Percentiles rank a stretch among this genome's conserved stretches.
phyloP scores from a whole-genome alignment of 345 rosid genomes.

The Salix exigua region DNA sequence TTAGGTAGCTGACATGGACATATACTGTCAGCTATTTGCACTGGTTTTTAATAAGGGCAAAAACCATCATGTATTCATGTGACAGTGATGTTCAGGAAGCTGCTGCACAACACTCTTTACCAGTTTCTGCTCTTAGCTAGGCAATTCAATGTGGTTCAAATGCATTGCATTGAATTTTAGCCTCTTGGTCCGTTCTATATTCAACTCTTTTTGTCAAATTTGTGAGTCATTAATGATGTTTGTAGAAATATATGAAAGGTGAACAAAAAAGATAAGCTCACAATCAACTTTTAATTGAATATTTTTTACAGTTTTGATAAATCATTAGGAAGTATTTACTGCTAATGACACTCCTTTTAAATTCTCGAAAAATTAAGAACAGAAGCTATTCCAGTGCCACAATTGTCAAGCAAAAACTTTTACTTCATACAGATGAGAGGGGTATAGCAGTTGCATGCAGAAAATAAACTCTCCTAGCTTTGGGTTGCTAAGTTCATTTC shows the following conservation, averaged over 20 bases:
- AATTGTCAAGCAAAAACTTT: not conserved
- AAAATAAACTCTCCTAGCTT: not conserved
- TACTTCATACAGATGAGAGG: not conserved
- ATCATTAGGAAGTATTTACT: too few species aligned
- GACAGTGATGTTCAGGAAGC: not conserved
- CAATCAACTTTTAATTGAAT: not conserved
- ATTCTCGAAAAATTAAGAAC: too few species aligned
- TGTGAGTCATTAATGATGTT: not conserved
- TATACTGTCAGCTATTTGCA: constrained; percentile 9
- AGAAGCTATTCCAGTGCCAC: not conserved
- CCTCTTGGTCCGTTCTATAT: not conserved
- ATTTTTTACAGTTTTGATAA: too few species aligned
- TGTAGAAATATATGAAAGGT: not conserved
- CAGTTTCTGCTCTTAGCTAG: not conserved
- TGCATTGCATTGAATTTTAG: not conserved
- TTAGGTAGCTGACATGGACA: constrained; percentile 17
- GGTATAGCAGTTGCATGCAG: not conserved
- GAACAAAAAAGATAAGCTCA: not conserved
- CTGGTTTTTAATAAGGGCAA: not conserved
- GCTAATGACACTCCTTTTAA: too few species aligned
- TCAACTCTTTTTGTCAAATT: not conserved
- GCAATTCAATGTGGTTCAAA: not conserved
- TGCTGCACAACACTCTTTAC: not conserved
- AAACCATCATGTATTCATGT: not conserved
- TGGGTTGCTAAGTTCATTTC: not conserved